Conservation (phyloP, 2,329 filamentous ascomycete species). For the Zymoseptoria tritici region DNA sequence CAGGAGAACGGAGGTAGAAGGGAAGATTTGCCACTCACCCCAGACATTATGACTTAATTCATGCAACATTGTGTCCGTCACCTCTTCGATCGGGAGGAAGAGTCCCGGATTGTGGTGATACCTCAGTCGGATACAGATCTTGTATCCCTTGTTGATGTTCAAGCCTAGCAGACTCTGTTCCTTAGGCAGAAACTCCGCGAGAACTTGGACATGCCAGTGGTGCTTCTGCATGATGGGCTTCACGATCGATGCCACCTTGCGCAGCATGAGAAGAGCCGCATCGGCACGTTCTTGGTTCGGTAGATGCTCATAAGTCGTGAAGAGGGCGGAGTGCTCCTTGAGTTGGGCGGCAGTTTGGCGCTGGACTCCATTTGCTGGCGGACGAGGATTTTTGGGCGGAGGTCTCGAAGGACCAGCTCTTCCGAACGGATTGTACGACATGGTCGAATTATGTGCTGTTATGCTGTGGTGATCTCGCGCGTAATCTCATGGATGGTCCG, state of each 20-base stretch:
- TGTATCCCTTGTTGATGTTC: constrained; percentile 68
- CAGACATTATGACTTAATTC: constrained; percentile 84
- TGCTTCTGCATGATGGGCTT: constrained; percentile 92
- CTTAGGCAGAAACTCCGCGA: constrained; percentile 79
- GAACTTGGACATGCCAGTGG: constrained; percentile 67
- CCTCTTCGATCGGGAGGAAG: constrained; percentile 72
- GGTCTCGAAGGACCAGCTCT: constrained; percentile 10
- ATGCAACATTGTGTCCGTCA: constrained; percentile 88
- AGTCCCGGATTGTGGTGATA: constrained; percentile 65
- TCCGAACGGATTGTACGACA: constrained; percentile 15
- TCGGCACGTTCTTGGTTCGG: constrained; percentile 37
- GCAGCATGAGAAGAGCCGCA: constrained; percentile 53
- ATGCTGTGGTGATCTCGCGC: neutral
- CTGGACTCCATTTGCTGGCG: constrained; percentile 21
- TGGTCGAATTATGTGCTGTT: neutral
- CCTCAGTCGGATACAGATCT: constrained; percentile 75
- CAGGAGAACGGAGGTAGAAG: too few species aligned
- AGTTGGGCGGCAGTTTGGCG: constrained; percentile 31
- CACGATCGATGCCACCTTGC: constrained; percentile 76
- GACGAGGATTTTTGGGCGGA: neutral
- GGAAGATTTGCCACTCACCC: constrained; percentile 47
- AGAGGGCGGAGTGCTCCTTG: constrained; percentile 42
- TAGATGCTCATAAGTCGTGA: constrained; percentile 45
- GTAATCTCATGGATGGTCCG: neutral
- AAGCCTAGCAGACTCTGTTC: constrained; percentile 67